A percentile compares a stretch with the other conserved stretches of the same genome.
phyloP scores from a whole-genome alignment of 352 stramenopile species.

The Globisporangium canariense region DNA sequence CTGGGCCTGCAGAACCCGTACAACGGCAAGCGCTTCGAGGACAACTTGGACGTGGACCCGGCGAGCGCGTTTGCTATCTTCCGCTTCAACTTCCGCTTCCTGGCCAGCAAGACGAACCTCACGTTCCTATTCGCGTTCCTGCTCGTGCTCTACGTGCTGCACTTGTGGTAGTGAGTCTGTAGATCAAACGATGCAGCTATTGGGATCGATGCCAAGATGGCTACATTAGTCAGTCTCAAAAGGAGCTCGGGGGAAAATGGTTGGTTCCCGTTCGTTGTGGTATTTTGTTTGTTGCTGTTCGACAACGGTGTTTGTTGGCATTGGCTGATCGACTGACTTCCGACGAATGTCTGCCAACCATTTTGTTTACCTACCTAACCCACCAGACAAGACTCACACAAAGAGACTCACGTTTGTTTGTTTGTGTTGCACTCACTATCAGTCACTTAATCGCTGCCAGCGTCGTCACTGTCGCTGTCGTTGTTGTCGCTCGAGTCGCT shows the following conservation, averaged over 20 bases:
- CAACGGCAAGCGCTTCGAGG: slow-evolving; percentile 59
- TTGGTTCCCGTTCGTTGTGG: background rate
- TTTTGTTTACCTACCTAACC: background rate
- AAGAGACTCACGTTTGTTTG: background rate
- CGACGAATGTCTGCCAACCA: slow-evolving; percentile 1
- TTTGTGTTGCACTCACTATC: slow-evolving; percentile 2
- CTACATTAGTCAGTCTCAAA: background rate
- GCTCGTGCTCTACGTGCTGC: slow-evolving; percentile 62
- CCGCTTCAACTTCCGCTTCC: slow-evolving; percentile 85
- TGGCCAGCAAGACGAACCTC: slow-evolving; percentile 86
- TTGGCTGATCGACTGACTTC: background rate
- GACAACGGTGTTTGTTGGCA: background rate
- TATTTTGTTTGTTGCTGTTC: background rate
- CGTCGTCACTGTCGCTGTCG: slow-evolving; percentile 26
- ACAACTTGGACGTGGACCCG: slow-evolving; percentile 70
- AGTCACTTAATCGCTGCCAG: slow-evolving; percentile 38
- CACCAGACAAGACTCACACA: slow-evolving; percentile 2
- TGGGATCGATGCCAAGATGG: background rate
- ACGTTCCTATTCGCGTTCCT: slow-evolving; percentile 53
- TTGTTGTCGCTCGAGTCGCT: slow-evolving; percentile 56
- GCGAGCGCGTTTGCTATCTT: slow-evolving; percentile 32
- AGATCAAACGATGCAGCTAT: background rate
- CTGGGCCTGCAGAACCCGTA: slow-evolving; percentile 72
- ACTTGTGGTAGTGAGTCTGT: slow-evolving; percentile 48
- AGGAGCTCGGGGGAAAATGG: background rate